These are phyloP conservation scores for Drechslerella coelobrocha DNA, from an alignment of 2,329 filamentous ascomycete species.

Conservation along the genomic window DNA sequence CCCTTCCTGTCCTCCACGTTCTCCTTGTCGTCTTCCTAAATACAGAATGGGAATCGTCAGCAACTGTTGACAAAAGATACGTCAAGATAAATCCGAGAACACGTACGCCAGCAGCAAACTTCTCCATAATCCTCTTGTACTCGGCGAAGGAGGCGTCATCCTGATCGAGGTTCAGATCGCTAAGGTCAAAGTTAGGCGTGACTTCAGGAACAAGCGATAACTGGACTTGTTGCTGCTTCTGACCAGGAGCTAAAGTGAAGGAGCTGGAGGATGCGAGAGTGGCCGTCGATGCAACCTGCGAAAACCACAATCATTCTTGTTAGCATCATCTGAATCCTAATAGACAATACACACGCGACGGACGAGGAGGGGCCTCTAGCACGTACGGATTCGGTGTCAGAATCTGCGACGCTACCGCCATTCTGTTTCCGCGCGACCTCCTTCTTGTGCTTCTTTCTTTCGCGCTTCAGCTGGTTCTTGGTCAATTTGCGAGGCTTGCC, in stretches of 20 bases:
- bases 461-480: conserved; percentile 92
- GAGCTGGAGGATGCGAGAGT: conserved; percentile 44
- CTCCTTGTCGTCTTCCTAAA: conserved; percentile 66
- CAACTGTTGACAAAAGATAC: neutral
- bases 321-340: conserved; percentile 55
- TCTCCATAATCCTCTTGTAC: conserved; percentile 81
- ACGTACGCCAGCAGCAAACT: conserved; percentile 70
- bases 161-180: conserved; percentile 64
- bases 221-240: conserved; percentile 52
- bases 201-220: conserved; percentile 56
- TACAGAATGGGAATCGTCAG: conserved; percentile 13
- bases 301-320: conserved; percentile 48
- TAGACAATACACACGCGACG: conserved; percentile 37
- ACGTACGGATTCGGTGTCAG: conserved; percentile 58
- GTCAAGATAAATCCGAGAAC: neutral
- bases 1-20: conserved; percentile 78
- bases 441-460: conserved; percentile 93
- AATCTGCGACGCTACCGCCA: conserved; percentile 52
- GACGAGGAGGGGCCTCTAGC: conserved; percentile 3
- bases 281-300: conserved; percentile 50
- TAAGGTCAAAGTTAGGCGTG: conserved; percentile 62
- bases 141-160: conserved; percentile 81
- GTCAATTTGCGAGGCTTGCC: conserved; percentile 69
- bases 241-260: conserved; percentile 27
- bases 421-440: conserved; percentile 66